These are phyloP conservation scores for Eruca vesicaria DNA, from an alignment of 441 rosid genomes.

Conservation along the genomic window DNA sequence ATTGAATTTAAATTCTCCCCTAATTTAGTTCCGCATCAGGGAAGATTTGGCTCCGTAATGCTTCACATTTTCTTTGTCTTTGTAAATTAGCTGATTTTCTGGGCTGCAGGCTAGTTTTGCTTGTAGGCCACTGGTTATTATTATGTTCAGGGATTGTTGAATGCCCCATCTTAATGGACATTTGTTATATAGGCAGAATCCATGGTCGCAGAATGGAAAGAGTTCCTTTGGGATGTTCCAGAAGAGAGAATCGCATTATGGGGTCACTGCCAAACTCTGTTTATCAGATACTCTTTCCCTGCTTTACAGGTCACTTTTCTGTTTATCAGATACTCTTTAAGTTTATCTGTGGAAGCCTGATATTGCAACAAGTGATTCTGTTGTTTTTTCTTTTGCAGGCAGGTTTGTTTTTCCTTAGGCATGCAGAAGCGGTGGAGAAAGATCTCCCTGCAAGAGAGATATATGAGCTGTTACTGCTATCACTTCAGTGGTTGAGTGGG, in stretches of 20 bases:
- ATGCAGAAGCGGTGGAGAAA: conserved; percentile 94
- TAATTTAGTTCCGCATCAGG: conserved; percentile 1
- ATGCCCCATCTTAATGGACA: conserved; percentile 14
- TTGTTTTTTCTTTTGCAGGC: conserved; percentile 61
- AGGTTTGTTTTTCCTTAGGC: conserved; percentile 92
- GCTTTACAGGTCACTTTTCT: conserved; percentile 67
- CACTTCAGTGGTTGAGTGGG: conserved; percentile 98
- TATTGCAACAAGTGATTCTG: conserved; percentile 28
- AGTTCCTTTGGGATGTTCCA: conserved; percentile 99
- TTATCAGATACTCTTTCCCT: conserved; percentile 85
- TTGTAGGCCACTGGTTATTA: conserved; percentile 16
- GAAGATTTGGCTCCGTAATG: conserved; percentile 16
- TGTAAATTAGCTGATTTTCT: conserved; percentile 10
- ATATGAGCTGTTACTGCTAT: conserved; percentile 82
- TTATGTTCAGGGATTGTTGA: conserved; percentile 9
- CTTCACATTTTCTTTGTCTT: conserved; percentile 8
- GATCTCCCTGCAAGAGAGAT: conserved; percentile 96
- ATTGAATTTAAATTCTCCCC: conserved; percentile 12
- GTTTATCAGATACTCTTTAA: conserved; percentile 17
- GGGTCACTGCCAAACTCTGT: conserved; percentile 96
- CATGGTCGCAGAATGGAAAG: conserved; percentile 99
- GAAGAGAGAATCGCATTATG: conserved; percentile 98
- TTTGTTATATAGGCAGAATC: conserved; percentile 78
- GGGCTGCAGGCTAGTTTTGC: conserved; percentile 3
- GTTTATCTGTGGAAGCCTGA: conserved; percentile 17